phyloP scores from a whole-genome alignment of 2,329 filamentous ascomycete species.

The Hypomyces perniciosus region DNA sequence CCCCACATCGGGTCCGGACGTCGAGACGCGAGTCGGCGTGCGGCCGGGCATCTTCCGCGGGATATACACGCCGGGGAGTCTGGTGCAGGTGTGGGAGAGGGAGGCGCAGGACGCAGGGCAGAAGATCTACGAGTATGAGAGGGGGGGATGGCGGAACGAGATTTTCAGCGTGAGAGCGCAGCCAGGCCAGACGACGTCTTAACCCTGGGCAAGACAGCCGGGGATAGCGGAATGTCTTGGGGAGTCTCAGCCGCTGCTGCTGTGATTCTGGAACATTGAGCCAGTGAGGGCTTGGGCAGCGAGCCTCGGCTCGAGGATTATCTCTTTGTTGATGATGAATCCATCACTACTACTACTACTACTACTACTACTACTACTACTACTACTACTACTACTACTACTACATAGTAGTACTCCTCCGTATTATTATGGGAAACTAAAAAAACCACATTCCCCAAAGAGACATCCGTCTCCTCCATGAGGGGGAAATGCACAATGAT shows the following conservation, averaged over 20 bases:
- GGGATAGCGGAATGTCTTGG: conserved; percentile 1
- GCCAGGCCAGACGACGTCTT: conserved; percentile 1
- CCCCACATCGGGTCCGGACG: conserved; percentile 66
- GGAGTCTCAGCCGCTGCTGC: too few species aligned
- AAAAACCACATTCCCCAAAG: not conserved
- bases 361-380: too few species aligned
- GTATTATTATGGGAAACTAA: not conserved
- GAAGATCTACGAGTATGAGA: conserved; percentile 66
- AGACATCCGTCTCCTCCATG: not conserved
- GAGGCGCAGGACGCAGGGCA: conserved; percentile 66
- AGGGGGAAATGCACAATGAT: too few species aligned
- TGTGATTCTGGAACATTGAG: not conserved
- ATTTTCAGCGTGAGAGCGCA: conserved; percentile 56
- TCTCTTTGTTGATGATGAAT: too few species aligned
- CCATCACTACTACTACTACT: too few species aligned
- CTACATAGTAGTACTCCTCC: not conserved
- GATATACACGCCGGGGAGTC: conserved; percentile 80
- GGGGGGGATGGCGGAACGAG: conserved; percentile 74
- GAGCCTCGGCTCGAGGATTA: not conserved
- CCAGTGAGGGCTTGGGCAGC: conserved; percentile 3
- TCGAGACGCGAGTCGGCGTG: conserved; percentile 69
- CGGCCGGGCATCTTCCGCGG: conserved; percentile 62
- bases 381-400: too few species aligned
- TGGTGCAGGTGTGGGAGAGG: conserved; percentile 85
- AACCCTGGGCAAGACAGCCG: not conserved